Percentiles rank a stretch among this genome's conserved stretches.
These are phyloP conservation scores for Beverwykella pulmonaria DNA, from an alignment of 495 filamentous ascomycete species.

Conservation along the genomic window DNA sequence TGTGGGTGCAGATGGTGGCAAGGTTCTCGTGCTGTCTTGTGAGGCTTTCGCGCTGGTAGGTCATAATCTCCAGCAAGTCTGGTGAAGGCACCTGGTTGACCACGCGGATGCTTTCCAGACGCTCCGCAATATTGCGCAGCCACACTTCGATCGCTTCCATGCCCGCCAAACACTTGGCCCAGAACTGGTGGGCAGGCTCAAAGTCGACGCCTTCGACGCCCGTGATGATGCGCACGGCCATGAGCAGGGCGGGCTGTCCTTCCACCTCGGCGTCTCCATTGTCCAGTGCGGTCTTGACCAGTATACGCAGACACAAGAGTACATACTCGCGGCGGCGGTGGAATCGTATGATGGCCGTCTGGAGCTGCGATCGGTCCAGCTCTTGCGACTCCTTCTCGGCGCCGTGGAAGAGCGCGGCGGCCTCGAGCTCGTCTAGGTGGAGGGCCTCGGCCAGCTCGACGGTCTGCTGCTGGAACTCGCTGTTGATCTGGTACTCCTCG, in stretches of 20 bases:
- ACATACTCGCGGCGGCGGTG: slow-evolving; percentile 77
- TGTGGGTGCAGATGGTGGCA: slow-evolving; percentile 70
- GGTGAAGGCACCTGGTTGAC: slow-evolving; percentile 62
- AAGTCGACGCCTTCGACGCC: slow-evolving; percentile 19
- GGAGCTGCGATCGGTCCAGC: slow-evolving; percentile 68
- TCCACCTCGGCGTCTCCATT: slow-evolving; percentile 50
- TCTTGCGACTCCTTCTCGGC: slow-evolving; percentile 64
- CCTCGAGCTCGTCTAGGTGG: slow-evolving; percentile 84
- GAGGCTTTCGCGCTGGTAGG: slow-evolving; percentile 71
- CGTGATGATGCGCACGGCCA: slow-evolving; percentile 44
- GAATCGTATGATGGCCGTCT: slow-evolving; percentile 78
- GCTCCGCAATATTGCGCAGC: slow-evolving; percentile 71
- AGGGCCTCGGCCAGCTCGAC: slow-evolving; percentile 82
- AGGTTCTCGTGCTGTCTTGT: slow-evolving; percentile 86
- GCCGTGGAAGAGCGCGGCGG: slow-evolving; percentile 70
- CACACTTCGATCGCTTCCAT: slow-evolving; percentile 75
- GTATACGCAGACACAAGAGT: slow-evolving; percentile 78
- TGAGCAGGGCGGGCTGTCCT: slow-evolving; percentile 49
- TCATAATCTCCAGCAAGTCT: slow-evolving; percentile 68
- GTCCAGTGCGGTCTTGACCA: slow-evolving; percentile 66
- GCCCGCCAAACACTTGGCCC: slow-evolving; percentile 67
- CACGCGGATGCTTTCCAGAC: slow-evolving; percentile 67
- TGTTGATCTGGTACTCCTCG: slow-evolving; percentile 77
- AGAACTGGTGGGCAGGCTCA: slow-evolving; percentile 50
- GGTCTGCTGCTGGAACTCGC: slow-evolving; percentile 78